phyloP scores from a whole-genome alignment of 2,329 filamentous ascomycete genomes.

The Fonsecaea monophora region DNA sequence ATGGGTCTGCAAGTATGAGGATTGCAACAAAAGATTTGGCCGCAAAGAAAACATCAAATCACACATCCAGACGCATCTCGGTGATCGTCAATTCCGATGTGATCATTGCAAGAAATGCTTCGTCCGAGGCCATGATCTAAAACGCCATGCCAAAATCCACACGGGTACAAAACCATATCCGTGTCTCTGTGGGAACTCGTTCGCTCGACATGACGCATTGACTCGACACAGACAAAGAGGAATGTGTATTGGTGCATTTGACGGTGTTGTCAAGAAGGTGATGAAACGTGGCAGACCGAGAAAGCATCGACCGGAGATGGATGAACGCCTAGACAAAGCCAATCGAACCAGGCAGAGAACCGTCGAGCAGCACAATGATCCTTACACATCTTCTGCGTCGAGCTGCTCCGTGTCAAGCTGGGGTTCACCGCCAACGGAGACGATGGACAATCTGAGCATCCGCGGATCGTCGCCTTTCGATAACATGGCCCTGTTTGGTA shows the following conservation, averaged over 20 bases:
- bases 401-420: conserved; percentile 49
- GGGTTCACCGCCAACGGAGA: conserved; percentile 52
- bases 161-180: conserved; percentile 94
- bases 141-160: conserved; percentile 96
- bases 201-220: conserved; percentile 92
- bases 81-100: conserved; percentile 93
- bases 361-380: conserved; percentile 40
- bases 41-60: conserved; percentile 99
- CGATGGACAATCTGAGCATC: conserved; percentile 50
- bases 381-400: conserved; percentile 47
- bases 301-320: conserved; percentile 67
- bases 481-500: conserved; percentile 40
- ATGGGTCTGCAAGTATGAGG: conserved; percentile 77
- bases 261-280: conserved; percentile 73
- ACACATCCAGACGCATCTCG: conserved; percentile 96
- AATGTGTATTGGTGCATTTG: conserved; percentile 95
- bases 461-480: conserved; percentile 45
- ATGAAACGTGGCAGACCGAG: conserved; percentile 71
- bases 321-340: conserved; percentile 64
- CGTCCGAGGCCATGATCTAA: conserved; percentile 94
- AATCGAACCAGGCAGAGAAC: conserved; percentile 54
- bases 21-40: conserved; percentile 89
- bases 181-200: conserved; percentile 92
- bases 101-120: conserved; percentile 94
- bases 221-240: conserved; percentile 93